These are phyloP conservation scores for Astrephomene gubernaculifera DNA, from an alignment of 139 green algal genomes.

Conservation along the genomic window DNA sequence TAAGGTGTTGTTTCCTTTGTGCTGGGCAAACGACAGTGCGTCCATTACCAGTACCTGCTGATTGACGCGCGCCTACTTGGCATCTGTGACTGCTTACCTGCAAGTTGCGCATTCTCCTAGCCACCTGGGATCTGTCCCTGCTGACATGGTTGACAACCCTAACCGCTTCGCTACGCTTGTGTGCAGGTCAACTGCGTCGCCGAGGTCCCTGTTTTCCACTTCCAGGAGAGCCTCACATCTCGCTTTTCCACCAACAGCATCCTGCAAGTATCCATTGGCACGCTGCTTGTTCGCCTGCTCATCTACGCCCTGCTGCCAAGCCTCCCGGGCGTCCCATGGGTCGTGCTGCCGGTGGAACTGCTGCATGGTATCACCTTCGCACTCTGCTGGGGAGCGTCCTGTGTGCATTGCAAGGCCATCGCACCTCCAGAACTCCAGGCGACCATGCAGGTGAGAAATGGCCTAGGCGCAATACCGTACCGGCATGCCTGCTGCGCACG, in stretches of 20 bases:
- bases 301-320: conserved; percentile 48
- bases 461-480: background rate
- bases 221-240: conserved; percentile 31
- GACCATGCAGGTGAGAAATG: conserved; percentile 50
- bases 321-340: conserved; percentile 42
- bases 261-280: conserved; percentile 24
- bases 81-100: no score
- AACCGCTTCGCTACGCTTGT: no score
- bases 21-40: no score
- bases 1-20: no score
- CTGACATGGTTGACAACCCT: no score
- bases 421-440: conserved; percentile 50
- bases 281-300: conserved; percentile 38
- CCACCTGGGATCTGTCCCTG: no score
- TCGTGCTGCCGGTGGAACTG: conserved; percentile 64
- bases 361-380: conserved; percentile 72
- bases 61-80: no score
- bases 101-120: no score
- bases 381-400: conserved; percentile 42
- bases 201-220: conserved; percentile 62
- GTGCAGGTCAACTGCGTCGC: conserved; percentile 49
- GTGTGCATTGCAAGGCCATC: conserved; percentile 48
- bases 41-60: no score
- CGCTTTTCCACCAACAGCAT: conserved; percentile 7
- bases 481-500: background rate